A percentile compares a stretch with the other conserved stretches of the same genome.
These are phyloP conservation scores for Lenzites betulinus DNA, from an alignment of 768 basidiomycete genomes.

Conservation along the genomic window DNA sequence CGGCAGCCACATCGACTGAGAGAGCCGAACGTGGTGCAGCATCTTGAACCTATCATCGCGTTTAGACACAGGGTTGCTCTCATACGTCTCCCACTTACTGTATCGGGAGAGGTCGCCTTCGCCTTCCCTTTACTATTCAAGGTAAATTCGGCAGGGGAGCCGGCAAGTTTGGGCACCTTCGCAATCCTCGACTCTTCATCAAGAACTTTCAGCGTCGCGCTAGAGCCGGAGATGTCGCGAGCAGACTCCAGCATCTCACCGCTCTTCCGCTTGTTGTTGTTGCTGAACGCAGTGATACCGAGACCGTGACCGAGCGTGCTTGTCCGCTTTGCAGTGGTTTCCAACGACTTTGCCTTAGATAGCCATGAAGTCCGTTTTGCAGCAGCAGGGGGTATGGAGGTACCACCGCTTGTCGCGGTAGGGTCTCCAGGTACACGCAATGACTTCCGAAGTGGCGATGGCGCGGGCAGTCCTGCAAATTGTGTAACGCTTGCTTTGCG, in stretches of 20 bases:
- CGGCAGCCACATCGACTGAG: background rate
- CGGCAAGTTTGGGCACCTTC: conserved; percentile 53
- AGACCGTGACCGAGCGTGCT: conserved; percentile 8
- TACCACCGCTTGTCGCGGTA: conserved; percentile 38
- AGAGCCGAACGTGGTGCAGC: background rate
- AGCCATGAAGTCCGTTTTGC: conserved; percentile 82
- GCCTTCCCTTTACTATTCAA: conserved; percentile 16
- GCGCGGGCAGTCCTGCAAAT: conserved; percentile 69
- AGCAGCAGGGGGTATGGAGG: conserved; percentile 32
- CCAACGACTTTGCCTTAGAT: conserved; percentile 64
- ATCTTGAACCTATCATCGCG: background rate
- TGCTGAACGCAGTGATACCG: conserved; percentile 27
- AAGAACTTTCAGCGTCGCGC: background rate
- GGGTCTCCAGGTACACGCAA: conserved; percentile 53
- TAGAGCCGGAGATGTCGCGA: background rate
- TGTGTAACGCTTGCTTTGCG: conserved; percentile 45
- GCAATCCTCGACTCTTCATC: conserved; percentile 42
- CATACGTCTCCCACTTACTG: background rate
- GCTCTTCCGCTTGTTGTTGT: conserved; percentile 65
- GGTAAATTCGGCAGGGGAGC: background rate
- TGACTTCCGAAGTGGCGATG: conserved; percentile 71
- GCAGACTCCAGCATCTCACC: conserved; percentile 34
- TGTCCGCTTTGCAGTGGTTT: conserved; percentile 23
- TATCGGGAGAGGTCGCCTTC: conserved; percentile 5
- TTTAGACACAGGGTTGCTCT: too few species aligned